Evolutionary conservation across 23 red algal genomes (phyloP), one percentile per base, ranked within the genome.

Genomic region (Gracilaria domingensis): DNA sequence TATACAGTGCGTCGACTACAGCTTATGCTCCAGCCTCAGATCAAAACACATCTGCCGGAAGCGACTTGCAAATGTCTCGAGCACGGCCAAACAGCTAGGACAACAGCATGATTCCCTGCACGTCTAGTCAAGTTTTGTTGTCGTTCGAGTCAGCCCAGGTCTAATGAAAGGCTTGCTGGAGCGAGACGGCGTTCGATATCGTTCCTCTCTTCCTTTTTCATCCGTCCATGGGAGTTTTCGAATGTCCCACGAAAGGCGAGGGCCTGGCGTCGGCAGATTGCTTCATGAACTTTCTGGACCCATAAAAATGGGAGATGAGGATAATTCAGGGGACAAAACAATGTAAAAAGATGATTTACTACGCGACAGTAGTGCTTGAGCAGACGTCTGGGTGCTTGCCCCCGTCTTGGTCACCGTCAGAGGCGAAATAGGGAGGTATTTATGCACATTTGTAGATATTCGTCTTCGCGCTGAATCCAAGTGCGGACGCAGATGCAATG

Each of bases 1-100:
- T 75, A 47, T 88, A 88, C 13, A 77, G 54, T 32, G 65, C 84
- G 16, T 88, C 14, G 5, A 88, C 84, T 33, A 88, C 65, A 23
- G 71, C 39, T 9, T 87, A 1, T 24, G 83, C 83, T 0, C 83
- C 83, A 18, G 14, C 28, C 14, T 26, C 24, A 0, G 65, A 74
- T 11, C 4, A 20, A 33, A 87, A 55, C 4, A 9, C 53, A 0
- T 69, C 12, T 5, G 11, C 53, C 44, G 83, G 40, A 24, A 87
- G 57, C 1, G 18, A 57, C 65, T 53, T 33, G 83, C 45, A 71
- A 13, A 87, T 56, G 25, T 87, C 83, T 14, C 40, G 28, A 12
- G 83, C 83, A 3, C 67, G 4, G 3, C 62, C 83, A 72, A 32
- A 74, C 1, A 87, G 48, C 18, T 87, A 33, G 0, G 61, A 69